phyloP scores from a whole-genome alignment of 1,139 yeast genomes.

The Waltiozyma sp. region DNA sequence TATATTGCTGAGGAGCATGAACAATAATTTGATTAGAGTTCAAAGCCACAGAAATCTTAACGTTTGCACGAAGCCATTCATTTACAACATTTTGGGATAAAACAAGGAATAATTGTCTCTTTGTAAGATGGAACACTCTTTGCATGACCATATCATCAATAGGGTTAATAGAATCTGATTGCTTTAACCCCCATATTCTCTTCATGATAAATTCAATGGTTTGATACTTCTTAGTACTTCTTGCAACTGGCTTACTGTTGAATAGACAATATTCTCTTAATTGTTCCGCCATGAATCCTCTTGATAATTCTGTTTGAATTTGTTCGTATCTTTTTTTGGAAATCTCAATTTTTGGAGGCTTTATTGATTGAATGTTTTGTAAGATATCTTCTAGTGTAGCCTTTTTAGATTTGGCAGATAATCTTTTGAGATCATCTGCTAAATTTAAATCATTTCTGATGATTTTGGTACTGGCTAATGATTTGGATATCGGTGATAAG shows the following conservation, averaged over 20 bases:
- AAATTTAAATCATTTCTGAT: background rate
- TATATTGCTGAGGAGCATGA: constrained; percentile 20
- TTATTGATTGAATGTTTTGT: constrained; percentile 20
- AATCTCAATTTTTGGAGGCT: constrained; percentile 16
- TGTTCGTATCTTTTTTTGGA: constrained; percentile 21
- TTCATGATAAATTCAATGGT: constrained; percentile 22
- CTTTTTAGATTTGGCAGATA: background rate
- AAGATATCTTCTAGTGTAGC: constrained; percentile 20
- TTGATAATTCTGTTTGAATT: constrained; percentile 15
- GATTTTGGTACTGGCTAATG: background rate
- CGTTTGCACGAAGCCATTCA: constrained; percentile 28
- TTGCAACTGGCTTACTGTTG: constrained; percentile 6
- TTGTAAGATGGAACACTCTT: constrained; percentile 26
- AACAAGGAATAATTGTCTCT: constrained; percentile 28
- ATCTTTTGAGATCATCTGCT: background rate
- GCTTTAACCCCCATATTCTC: constrained; percentile 31
- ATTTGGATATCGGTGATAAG: background rate
- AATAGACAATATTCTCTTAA: constrained; percentile 18
- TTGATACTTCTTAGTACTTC: constrained; percentile 12
- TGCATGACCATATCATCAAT: constrained; percentile 28
- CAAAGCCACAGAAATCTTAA: constrained; percentile 27
- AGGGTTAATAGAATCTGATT: constrained; percentile 24
- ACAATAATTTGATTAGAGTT: constrained; percentile 22
- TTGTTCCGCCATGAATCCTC: constrained; percentile 22
- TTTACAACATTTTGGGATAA: constrained; percentile 25